These are phyloP conservation scores for Kwoniella mangroviensis DNA, from an alignment of 768 basidiomycete genomes.

Conservation along the genomic window DNA sequence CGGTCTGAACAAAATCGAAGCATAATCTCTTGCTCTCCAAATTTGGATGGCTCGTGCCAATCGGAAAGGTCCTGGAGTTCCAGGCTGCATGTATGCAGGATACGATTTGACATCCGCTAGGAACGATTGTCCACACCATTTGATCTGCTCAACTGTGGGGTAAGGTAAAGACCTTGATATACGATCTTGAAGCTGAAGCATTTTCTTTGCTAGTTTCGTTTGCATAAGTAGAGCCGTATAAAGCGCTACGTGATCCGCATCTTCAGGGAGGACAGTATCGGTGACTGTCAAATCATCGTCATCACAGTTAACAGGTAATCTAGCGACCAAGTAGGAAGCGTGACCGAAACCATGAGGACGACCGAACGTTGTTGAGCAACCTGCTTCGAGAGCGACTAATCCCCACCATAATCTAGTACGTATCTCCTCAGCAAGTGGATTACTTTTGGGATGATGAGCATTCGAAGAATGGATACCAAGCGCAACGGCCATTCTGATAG, in stretches of 20 bases:
- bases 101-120: neutral
- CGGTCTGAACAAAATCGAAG: neutral
- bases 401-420: conserved; percentile 3
- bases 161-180: neutral
- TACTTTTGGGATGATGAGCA: neutral
- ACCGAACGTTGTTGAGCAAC: neutral
- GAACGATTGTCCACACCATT: conserved; percentile 7
- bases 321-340: neutral
- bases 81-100: neutral
- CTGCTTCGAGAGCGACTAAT: neutral
- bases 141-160: conserved; percentile 1
- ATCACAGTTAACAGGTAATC: neutral
- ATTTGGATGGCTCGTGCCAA: conserved; percentile 1
- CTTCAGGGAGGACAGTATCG: neutral
- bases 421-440: neutral
- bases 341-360: neutral
- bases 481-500: conserved; percentile 2
- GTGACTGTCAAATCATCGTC: conserved; percentile 3
- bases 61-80: neutral
- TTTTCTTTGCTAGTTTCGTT: neutral
- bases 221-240: neutral
- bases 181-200: neutral
- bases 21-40: neutral
- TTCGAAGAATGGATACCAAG: conserved; percentile 2
- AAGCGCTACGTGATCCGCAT: neutral